Evolutionary conservation across 2,329 filamentous ascomycete species (phyloP), one percentile per base, ranked within the genome.

Genomic region (Hymenoscyphus repandus): DNA sequence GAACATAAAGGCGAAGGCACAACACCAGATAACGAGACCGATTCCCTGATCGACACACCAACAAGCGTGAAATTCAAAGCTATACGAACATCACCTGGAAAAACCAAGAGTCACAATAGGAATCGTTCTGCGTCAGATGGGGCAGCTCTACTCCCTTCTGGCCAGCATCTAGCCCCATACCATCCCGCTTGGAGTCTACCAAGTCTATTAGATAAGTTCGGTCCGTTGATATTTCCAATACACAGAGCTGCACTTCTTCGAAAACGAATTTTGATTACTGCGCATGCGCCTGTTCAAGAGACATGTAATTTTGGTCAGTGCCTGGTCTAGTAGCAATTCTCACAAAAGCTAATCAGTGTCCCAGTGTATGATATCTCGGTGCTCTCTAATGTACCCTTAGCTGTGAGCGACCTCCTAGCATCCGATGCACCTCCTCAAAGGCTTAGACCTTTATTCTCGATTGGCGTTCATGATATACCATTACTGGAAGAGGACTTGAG

Each of bases 291-390:
- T 0, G 90, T 99, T 18, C 85, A 91, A 66, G 75, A 83, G 61
- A 80, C 83, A 48, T 97, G 92, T 72, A 89, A 96, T 69, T 95
- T 91, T 75, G 90, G 91, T 96, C 74, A 36, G 70, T 47, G 18
- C 30, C 9, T 40, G 20, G 38, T 6, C 7, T 11, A 42, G n/a
- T 7, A 6, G 27, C 32, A 31, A 18, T 49, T 41, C 13, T 10
- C 7, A 18, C 12, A 22, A 6, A 42, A 27, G 37, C 49, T 53
- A 22, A 52, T 30, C 9, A 34, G 30, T 40, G 5, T 49, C 13
- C n/a, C 43, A 92, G 93, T 97, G 55, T 99, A 97, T 70, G 83
- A 93, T 66, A 80, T 97, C 46, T 96, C 92, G n/a, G 79, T 97
- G 48, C 76, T 99, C 32, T 90, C 91, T 40, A 95, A 90, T 60